These are phyloP conservation scores for Scutellaria minor DNA, from an alignment of 257 asterid species.

Conservation along the genomic window DNA sequence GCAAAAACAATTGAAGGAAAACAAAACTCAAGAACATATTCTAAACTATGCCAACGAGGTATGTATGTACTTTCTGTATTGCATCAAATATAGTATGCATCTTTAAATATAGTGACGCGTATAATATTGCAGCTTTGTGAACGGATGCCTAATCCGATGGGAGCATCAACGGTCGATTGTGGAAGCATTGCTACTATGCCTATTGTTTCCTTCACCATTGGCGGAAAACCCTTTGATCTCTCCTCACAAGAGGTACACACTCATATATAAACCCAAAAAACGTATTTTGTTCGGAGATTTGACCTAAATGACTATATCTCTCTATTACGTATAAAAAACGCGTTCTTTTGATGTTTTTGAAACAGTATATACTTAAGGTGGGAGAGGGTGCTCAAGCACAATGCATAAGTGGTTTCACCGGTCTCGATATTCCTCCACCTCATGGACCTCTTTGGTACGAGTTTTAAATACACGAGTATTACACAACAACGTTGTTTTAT, in stretches of 20 bases:
- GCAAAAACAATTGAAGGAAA: conserved; percentile 62
- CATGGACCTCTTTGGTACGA: conserved; percentile 92
- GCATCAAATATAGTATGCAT: not conserved
- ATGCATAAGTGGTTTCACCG: conserved; percentile 90
- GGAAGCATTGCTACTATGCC: conserved; percentile 72
- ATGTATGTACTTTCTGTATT: conserved; percentile 13
- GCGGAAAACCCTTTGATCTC: conserved; percentile 68
- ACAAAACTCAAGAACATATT: conserved; percentile 58
- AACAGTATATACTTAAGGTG: conserved; percentile 85
- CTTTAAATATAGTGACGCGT: not conserved
- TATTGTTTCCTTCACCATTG: conserved; percentile 77
- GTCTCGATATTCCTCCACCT: conserved; percentile 81
- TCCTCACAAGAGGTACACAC: conserved; percentile 71
- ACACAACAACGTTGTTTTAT: not conserved
- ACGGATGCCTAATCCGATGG: conserved; percentile 77
- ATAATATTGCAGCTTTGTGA: conserved; percentile 72
- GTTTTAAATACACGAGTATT: not conserved
- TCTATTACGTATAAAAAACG: too few species aligned
- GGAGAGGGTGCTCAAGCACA: conserved; percentile 75
- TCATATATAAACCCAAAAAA: not conserved
- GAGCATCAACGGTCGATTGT: conserved; percentile 81
- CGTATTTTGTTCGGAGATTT: too few species aligned
- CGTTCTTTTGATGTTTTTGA: not conserved
- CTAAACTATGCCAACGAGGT: conserved; percentile 71
- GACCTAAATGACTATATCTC: not conserved